These are phyloP conservation scores for Candida nitratophila DNA, from an alignment of 805 yeast genomes.

Conservation along the genomic window DNA sequence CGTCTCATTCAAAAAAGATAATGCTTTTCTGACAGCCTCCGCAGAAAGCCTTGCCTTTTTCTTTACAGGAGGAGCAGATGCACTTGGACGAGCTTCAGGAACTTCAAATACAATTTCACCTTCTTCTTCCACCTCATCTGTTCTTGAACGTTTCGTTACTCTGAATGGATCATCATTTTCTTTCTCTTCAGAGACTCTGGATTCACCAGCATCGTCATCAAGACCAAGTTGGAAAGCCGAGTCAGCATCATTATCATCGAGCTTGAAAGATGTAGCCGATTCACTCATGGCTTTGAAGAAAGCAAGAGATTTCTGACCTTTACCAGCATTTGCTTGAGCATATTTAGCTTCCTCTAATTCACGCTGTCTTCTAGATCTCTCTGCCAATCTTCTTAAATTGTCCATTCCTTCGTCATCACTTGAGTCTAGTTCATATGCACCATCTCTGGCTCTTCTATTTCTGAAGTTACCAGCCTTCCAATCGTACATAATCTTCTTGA, in stretches of 20 bases:
- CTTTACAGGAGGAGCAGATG: conserved; percentile 7
- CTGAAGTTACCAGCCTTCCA: conserved; percentile 66
- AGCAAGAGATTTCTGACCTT: conserved; percentile 48
- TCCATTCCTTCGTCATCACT: conserved; percentile 73
- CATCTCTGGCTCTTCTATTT: conserved; percentile 45
- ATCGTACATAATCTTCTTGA: conserved; percentile 63
- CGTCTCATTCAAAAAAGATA: conserved; percentile 19
- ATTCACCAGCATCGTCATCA: conserved; percentile 12
- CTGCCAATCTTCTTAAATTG: conserved; percentile 27
- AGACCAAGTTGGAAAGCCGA: conserved; percentile 8
- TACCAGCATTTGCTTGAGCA: too few relatives aligned
- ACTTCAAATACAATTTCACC: conserved; percentile 14
- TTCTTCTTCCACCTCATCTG: conserved; percentile 20
- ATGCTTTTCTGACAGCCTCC: conserved; percentile 19
- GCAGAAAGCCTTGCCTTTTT: conserved; percentile 27
- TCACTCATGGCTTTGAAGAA: conserved; percentile 50
- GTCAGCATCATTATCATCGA: conserved; percentile 12
- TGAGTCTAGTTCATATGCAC: conserved; percentile 52
- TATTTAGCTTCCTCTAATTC: not conserved
- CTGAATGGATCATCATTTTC: conserved; percentile 13
- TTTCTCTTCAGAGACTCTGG: conserved; percentile 13
- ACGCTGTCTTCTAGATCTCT: conserved; percentile 10
- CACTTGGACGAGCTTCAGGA: not conserved
- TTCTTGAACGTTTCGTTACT: conserved; percentile 9
- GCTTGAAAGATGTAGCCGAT: not conserved